Evolutionary conservation across 192 early-diverging fungal genomes (phyloP).

Genomic region (Rhizophagus prolifer): DNA sequence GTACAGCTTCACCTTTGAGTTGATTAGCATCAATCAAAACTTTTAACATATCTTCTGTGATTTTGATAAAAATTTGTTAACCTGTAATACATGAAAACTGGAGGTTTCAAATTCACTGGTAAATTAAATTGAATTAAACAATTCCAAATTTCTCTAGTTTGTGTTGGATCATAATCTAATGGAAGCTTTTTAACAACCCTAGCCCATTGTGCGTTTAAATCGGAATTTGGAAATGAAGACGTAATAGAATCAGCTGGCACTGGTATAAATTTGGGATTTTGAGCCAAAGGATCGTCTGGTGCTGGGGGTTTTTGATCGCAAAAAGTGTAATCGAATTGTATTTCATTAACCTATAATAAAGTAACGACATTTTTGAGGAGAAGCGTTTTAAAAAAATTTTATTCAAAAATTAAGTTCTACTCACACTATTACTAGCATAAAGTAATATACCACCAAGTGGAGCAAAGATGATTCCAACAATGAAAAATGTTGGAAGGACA

Average conservation of each 20-base stretch:
- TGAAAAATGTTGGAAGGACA: conserved; percentile 93
- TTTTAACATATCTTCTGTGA: conserved; percentile 94
- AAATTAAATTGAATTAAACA: conserved; percentile 77
- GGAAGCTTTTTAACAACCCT: not conserved
- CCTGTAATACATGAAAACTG: conserved; percentile 92
- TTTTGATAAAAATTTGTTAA: conserved; percentile 99
- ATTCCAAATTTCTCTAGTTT: conserved; percentile 16
- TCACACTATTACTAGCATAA: conserved; percentile 81
- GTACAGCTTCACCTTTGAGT: conserved; percentile 64
- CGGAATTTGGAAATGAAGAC: conserved; percentile 28
- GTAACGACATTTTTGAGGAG: not conserved
- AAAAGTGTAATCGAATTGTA: conserved; percentile 92
- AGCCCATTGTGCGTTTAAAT: conserved; percentile 1
- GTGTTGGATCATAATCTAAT: not conserved
- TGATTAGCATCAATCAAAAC: conserved; percentile 80
- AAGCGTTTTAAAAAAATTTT: not conserved
- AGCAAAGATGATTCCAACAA: conserved; percentile 92
- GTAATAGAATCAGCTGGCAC: conserved; percentile 23
- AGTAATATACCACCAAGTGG: conserved; percentile 91
- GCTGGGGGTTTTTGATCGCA: conserved; percentile 53
- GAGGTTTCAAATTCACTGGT: conserved; percentile 65
- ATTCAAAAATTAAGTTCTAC: conserved; percentile 14
- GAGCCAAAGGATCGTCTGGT: not conserved
- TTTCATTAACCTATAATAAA: conserved; percentile 68
- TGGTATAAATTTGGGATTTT: not conserved